Percentiles rank a stretch among this genome's conserved stretches.
These are phyloP conservation scores for Aspergillus taichungensis DNA, from an alignment of 495 filamentous ascomycete species.

Conservation along the genomic window DNA sequence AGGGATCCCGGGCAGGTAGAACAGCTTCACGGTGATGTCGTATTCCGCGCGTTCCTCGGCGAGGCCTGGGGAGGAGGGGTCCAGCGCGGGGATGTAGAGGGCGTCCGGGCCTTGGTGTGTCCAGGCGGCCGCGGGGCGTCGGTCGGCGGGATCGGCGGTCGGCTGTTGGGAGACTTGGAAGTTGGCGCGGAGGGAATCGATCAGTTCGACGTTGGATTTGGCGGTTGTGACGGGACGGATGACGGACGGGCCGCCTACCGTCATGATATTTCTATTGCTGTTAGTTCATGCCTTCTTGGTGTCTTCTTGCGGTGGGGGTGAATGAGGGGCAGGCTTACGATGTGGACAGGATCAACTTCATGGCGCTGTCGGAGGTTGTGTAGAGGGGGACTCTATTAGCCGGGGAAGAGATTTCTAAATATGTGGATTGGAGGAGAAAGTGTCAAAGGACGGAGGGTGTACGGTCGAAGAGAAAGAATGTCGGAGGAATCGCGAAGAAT, in stretches of 20 bases:
- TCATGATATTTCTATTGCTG: conserved; percentile 67
- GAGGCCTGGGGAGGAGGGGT: conserved; percentile 60
- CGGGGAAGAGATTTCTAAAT: background rate
- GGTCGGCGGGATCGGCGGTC: conserved; percentile 10
- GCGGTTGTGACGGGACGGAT: conserved; percentile 63
- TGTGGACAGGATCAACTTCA: conserved; percentile 81
- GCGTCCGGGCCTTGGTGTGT: conserved; percentile 49
- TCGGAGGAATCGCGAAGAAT: background rate
- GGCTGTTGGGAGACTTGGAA: conserved; percentile 62
- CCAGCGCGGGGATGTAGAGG: conserved; percentile 69
- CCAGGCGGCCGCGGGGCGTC: conserved; percentile 43
- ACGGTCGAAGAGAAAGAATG: background rate
- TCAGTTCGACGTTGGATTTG: conserved; percentile 82
- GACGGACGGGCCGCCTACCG: conserved; percentile 62
- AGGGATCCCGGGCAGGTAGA: conserved; percentile 71
- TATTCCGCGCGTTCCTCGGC: conserved; percentile 72
- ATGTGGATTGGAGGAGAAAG: background rate
- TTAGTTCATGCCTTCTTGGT: background rate
- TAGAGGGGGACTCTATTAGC: too few species aligned
- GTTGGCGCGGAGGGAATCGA: conserved; percentile 74
- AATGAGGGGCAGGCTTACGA: conserved; percentile 47
- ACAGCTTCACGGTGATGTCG: conserved; percentile 89
- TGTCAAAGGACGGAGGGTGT: background rate
- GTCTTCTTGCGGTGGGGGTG: conserved; percentile 1
- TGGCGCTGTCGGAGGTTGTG: too few species aligned